phyloP scores from a whole-genome alignment of 1,284 basidiomycete genomes.

The Ganoderma lingzhi region DNA sequence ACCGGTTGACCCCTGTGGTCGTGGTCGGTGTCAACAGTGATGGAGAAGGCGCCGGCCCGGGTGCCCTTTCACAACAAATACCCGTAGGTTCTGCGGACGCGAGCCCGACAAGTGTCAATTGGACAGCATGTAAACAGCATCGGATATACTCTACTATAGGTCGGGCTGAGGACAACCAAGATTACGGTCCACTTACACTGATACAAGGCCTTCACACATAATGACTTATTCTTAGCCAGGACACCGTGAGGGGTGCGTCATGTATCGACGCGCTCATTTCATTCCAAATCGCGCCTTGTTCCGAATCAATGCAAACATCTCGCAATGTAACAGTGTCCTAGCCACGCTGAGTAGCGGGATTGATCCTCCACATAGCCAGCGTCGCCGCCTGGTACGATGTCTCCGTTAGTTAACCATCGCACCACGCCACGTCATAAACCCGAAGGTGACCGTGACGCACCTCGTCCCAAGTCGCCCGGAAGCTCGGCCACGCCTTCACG shows the following conservation, averaged over 20 bases:
- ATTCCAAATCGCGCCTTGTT: too few relatives aligned
- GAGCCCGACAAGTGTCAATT: background rate
- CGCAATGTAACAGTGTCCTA: background rate
- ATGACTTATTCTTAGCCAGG: too few relatives aligned
- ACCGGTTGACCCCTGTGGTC: background rate
- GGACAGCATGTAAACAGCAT: too few relatives aligned
- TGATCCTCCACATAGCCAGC: background rate
- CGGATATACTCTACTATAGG: too few relatives aligned
- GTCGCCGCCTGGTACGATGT: background rate
- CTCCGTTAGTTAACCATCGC: background rate
- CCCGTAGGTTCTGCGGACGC: background rate
- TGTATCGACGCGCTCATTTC: too few relatives aligned
- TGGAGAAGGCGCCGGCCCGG: too few relatives aligned
- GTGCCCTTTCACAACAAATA: too few relatives aligned
- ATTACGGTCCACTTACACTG: too few relatives aligned
- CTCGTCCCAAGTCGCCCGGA: conserved; percentile 37
- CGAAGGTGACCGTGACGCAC: conserved; percentile 27
- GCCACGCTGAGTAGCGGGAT: background rate
- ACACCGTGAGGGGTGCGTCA: too few relatives aligned
- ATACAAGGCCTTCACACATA: too few relatives aligned
- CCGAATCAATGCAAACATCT: too few relatives aligned
- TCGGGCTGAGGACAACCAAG: too few relatives aligned
- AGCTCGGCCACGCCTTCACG: conserved; percentile 36
- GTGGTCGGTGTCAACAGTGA: background rate
- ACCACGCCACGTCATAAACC: conserved; percentile 35